Percentiles rank a stretch among this genome's conserved stretches.
These are phyloP conservation scores for Castanea mollissima DNA, from an alignment of 306 rosid genomes.

Conservation along the genomic window DNA sequence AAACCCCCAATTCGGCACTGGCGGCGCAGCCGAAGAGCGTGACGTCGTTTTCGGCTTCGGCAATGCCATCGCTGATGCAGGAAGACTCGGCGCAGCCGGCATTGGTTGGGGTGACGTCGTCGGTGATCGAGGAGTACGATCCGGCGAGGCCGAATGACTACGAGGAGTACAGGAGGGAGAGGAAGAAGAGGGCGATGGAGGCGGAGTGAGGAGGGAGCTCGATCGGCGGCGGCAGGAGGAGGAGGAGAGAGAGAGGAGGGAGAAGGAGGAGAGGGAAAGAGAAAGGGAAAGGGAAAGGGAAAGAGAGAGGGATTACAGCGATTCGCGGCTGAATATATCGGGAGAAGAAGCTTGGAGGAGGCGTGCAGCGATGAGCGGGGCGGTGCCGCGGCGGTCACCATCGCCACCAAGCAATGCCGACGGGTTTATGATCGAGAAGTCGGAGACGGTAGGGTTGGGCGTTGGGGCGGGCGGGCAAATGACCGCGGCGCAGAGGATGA, in stretches of 20 bases:
- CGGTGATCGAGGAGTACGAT: conserved; percentile 88
- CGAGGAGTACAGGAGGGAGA: conserved; percentile 84
- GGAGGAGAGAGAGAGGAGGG: conserved; percentile 49
- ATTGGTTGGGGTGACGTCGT: conserved; percentile 75
- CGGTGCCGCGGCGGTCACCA: conserved; percentile 65
- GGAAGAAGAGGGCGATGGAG: conserved; percentile 76
- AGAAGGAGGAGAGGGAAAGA: conserved; percentile 41
- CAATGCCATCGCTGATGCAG: conserved; percentile 10
- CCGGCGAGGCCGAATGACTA: conserved; percentile 95
- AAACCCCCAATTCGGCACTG: conserved; percentile 13
- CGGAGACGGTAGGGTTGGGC: conserved; percentile 86
- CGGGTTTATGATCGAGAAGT: conserved; percentile 86
- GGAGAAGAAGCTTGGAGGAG: conserved; percentile 99
- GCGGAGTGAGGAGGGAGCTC: conserved; percentile 75
- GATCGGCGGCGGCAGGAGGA: conserved; percentile 73
- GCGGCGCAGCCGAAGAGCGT: conserved; percentile 19
- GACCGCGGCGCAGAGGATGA: conserved; percentile 99
- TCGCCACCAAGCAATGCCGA: conserved; percentile 71
- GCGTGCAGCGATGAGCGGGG: conserved; percentile 88
- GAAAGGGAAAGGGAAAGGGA: conserved; percentile 41
- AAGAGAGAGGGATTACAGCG: conserved; percentile 41
- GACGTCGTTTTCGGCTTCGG: conserved; percentile 1
- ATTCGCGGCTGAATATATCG: conserved; percentile 72
- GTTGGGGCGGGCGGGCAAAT: conserved; percentile 96
- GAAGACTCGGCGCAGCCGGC: conserved; percentile 59